Percentiles rank a stretch among this genome's conserved stretches.
These are phyloP conservation scores for Claviceps pazoutovae DNA, from an alignment of 2,329 filamentous ascomycete genomes.

Conservation along the genomic window DNA sequence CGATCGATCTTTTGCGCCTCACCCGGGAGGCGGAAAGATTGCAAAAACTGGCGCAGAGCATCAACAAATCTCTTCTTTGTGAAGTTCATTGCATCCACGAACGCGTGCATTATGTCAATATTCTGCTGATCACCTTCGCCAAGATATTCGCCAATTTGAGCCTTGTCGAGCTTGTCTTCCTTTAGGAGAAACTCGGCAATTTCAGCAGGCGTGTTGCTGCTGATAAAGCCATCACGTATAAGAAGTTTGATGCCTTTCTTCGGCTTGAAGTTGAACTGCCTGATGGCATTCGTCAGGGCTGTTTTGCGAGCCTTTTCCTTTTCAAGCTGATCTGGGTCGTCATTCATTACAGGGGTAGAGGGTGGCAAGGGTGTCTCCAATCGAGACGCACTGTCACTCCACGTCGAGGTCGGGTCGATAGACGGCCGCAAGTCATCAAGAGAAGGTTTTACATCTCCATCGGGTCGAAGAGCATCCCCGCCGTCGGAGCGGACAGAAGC, in stretches of 20 bases:
- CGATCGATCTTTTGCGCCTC: slow-evolving; percentile 98
- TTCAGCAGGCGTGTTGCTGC: slow-evolving; percentile 61
- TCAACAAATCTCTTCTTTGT: slow-evolving; percentile 84
- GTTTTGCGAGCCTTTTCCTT: slow-evolving; percentile 91
- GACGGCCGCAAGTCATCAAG: slow-evolving; percentile 39
- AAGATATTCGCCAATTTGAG: slow-evolving; percentile 82
- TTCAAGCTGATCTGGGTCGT: slow-evolving; percentile 89
- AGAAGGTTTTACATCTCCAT: slow-evolving; percentile 24
- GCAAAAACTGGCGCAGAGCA: slow-evolving; percentile 77
- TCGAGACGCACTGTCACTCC: slow-evolving; percentile 46
- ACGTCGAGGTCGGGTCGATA: slow-evolving; percentile 54
- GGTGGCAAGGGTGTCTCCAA: slow-evolving; percentile 43
- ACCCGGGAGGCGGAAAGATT: slow-evolving; percentile 86
- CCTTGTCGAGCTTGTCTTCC: slow-evolving; percentile 80
- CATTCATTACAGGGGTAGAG: slow-evolving; percentile 60
- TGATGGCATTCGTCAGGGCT: slow-evolving; percentile 74
- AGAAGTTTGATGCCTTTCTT: slow-evolving; percentile 83
- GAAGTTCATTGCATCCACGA: slow-evolving; percentile 93
- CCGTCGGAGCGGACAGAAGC: slow-evolving; percentile 46
- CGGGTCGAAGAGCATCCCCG: slow-evolving; percentile 13
- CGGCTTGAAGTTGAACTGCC: slow-evolving; percentile 94
- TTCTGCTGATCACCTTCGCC: slow-evolving; percentile 89
- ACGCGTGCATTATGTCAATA: slow-evolving; percentile 95
- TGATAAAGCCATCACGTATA: slow-evolving; percentile 74
- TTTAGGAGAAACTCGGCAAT: slow-evolving; percentile 71